A percentile compares a stretch with the other conserved stretches of the same genome.
phyloP scores from a whole-genome alignment of 2,329 filamentous ascomycete genomes.

The Neonectria ditissima region DNA sequence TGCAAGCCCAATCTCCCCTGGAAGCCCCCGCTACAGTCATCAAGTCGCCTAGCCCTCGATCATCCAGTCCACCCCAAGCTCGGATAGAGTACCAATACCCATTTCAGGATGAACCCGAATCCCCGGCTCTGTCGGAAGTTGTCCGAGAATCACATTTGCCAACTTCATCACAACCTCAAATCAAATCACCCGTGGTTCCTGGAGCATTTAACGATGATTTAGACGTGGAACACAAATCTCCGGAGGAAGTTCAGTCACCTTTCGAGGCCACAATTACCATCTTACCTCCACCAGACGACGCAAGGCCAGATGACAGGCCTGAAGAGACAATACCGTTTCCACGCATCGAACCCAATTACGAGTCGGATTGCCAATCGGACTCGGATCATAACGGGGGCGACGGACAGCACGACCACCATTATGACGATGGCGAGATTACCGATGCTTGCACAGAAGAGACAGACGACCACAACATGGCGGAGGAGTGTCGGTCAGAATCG shows the following conservation, averaged over 20 bases:
- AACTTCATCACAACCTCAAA: conserved; percentile 10
- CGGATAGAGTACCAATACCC: conserved; percentile 63
- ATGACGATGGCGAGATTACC: conserved; percentile 50
- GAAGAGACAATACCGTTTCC: conserved; percentile 49
- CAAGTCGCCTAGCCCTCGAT: conserved; percentile 47
- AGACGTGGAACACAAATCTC: conserved; percentile 44
- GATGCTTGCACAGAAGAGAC: conserved; percentile 53
- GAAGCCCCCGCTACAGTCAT: conserved; percentile 43
- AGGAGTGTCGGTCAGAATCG: conserved; percentile 45
- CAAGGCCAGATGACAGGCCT: conserved; percentile 21
- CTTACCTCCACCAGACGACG: conserved; percentile 54
- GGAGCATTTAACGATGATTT: conserved; percentile 53
- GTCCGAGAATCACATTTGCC: conserved; percentile 41
- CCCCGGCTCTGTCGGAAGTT: conserved; percentile 29
- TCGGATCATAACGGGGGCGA: conserved; percentile 44
- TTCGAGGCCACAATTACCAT: conserved; percentile 63
- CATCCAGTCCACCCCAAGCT: conserved; percentile 39
- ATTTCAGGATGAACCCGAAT: conserved; percentile 59
- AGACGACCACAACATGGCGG: conserved; percentile 47
- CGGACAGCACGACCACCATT: conserved; percentile 40
- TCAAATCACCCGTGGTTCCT: conserved; percentile 38
- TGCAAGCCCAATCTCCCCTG: conserved; percentile 48
- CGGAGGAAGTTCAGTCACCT: conserved; percentile 23
- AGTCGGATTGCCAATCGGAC: conserved; percentile 55
- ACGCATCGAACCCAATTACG: conserved; percentile 50